phyloP scores from a whole-genome alignment of 2,329 filamentous ascomycete species.

The Biscogniauxia sp. region DNA sequence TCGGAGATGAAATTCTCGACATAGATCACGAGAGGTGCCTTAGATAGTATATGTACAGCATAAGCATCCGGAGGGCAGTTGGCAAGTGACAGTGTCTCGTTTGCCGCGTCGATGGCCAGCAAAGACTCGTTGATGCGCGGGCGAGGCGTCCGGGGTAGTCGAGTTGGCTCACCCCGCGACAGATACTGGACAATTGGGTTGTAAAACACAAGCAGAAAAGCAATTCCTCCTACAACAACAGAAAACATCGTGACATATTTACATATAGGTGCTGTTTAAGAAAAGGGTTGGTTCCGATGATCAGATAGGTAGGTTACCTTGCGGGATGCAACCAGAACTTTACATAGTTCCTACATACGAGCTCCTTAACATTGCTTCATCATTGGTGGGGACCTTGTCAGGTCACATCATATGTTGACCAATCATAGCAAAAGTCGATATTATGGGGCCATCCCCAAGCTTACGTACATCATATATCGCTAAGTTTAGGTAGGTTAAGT shows the following conservation, averaged over 20 bases:
- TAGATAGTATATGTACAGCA: conserved; percentile 45
- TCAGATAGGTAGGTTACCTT: background rate
- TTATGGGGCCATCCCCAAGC: background rate
- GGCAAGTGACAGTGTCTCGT: conserved; percentile 29
- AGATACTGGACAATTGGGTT: conserved; percentile 42
- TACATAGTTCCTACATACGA: background rate
- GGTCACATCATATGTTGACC: background rate
- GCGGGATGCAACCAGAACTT: background rate
- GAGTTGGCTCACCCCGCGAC: conserved; percentile 26
- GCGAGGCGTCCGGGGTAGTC: conserved; percentile 38
- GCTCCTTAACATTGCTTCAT: background rate
- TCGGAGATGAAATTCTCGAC: conserved; percentile 49
- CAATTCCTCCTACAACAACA: conserved; percentile 43
- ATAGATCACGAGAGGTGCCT: conserved; percentile 52
- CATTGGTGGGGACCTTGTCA: background rate
- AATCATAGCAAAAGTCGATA: background rate
- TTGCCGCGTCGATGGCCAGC: conserved; percentile 44
- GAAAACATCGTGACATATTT: conserved; percentile 40
- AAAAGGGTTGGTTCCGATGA: background rate
- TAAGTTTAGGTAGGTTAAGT: too few species aligned
- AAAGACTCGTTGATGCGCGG: conserved; percentile 51
- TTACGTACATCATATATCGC: background rate
- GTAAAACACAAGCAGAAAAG: conserved; percentile 42
- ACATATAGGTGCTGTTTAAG: background rate
- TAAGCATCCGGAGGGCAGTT: conserved; percentile 42